These are phyloP conservation scores for Globisporangium camurandrum DNA, from an alignment of 352 stramenopile species.

Conservation along the genomic window DNA sequence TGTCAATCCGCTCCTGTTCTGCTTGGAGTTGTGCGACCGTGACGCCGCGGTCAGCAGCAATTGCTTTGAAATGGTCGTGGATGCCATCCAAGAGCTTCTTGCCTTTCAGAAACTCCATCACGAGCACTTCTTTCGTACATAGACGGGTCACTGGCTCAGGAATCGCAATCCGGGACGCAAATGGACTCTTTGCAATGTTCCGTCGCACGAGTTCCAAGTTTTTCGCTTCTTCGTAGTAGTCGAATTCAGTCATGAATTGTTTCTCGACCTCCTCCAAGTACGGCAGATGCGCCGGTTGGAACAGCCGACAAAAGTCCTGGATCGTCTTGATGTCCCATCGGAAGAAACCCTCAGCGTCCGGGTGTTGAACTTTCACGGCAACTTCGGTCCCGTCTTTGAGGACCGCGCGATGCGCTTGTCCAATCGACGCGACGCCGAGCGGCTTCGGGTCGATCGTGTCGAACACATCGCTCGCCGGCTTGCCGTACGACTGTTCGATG, in stretches of 20 bases:
- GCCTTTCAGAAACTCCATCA: slow-evolving; percentile 94
- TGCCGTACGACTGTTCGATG: slow-evolving; percentile 67
- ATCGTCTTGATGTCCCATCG: slow-evolving; percentile 95
- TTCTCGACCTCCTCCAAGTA: slow-evolving; percentile 94
- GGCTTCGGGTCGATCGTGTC: slow-evolving; percentile 53
- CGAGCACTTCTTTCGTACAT: slow-evolving; percentile 92
- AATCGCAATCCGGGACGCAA: slow-evolving; percentile 63
- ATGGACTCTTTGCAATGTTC: slow-evolving; percentile 86
- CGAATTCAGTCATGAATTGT: slow-evolving; percentile 98
- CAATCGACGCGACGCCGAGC: slow-evolving; percentile 75
- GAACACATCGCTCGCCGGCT: slow-evolving; percentile 50
- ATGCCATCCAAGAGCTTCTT: slow-evolving; percentile 83
- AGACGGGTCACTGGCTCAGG: slow-evolving; percentile 82
- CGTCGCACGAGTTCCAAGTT: slow-evolving; percentile 84
- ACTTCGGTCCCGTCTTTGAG: slow-evolving; percentile 67
- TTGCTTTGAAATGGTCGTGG: slow-evolving; percentile 85
- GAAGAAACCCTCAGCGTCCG: slow-evolving; percentile 91
- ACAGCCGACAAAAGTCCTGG: slow-evolving; percentile 92
- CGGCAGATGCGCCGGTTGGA: slow-evolving; percentile 91
- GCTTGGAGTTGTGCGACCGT: slow-evolving; percentile 78
- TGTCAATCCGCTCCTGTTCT: slow-evolving; percentile 68
- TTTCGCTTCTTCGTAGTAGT: slow-evolving; percentile 91
- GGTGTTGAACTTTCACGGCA: slow-evolving; percentile 91
- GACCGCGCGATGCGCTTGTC: slow-evolving; percentile 72
- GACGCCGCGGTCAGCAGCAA: slow-evolving; percentile 81